Evolutionary conservation across 1,284 basidiomycete species (phyloP).

Genomic region (Sparassis latifolia): DNA sequence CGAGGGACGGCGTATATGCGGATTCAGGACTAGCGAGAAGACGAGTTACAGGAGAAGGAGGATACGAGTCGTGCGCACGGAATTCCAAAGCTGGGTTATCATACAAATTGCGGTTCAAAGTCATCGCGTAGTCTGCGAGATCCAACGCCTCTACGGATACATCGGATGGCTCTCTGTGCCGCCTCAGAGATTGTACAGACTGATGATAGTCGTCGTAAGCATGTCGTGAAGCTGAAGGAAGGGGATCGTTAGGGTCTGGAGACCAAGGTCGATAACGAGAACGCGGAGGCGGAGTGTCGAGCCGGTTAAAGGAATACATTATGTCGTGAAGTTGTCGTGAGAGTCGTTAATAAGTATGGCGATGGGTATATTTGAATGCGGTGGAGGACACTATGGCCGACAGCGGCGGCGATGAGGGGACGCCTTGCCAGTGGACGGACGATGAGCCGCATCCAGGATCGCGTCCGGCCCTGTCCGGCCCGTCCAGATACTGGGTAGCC

Average conservation of each 20-base stretch:
- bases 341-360: background rate
- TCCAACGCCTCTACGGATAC: slow-evolving; percentile 63
- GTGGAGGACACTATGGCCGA: too few relatives aligned
- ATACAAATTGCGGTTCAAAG: slow-evolving; percentile 30
- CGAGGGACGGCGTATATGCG: slow-evolving; percentile 38
- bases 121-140: slow-evolving; percentile 58
- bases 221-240: slow-evolving; percentile 30
- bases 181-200: background rate
- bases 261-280: slow-evolving; percentile 56
- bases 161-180: slow-evolving; percentile 48
- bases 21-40: slow-evolving; percentile 34
- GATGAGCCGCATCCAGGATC: too few relatives aligned
- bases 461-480: too few relatives aligned
- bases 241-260: slow-evolving; percentile 51
- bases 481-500: too few relatives aligned
- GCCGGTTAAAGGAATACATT: slow-evolving; percentile 32
- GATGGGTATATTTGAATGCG: too few relatives aligned
- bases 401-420: too few relatives aligned
- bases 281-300: slow-evolving; percentile 46
- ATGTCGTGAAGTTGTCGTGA: slow-evolving; percentile 23
- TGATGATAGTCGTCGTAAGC: slow-evolving; percentile 2
- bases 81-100: slow-evolving; percentile 15
- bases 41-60: slow-evolving; percentile 32
- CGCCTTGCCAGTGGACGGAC: too few relatives aligned
- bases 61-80: slow-evolving; percentile 29